Evolutionary conservation across 2,329 filamentous ascomycete genomes (phyloP).

Genomic region (Monosporascus sp.): DNA sequence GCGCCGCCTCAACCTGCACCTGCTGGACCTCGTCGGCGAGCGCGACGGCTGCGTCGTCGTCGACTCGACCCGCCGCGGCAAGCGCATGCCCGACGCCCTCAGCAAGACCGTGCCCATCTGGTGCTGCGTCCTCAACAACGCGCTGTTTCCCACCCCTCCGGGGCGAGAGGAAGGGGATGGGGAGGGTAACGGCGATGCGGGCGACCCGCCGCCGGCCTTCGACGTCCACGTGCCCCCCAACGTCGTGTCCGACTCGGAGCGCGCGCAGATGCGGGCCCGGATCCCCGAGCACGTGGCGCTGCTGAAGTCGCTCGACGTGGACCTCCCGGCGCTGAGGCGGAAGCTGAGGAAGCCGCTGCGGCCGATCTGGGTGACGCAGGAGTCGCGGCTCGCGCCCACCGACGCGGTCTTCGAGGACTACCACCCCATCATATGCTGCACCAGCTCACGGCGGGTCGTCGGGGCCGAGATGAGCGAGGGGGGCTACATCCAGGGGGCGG

Average conservation of each 20-base stretch:
- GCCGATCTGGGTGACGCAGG: conserved; percentile 75
- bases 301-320: conserved; percentile 53
- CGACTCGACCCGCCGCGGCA: conserved; percentile 88
- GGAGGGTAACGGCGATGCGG: conserved; percentile 1
- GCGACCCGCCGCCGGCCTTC: conserved; percentile 28
- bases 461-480: conserved; percentile 65
- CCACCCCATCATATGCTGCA: conserved; percentile 77
- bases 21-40: conserved; percentile 62
- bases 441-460: conserved; percentile 67
- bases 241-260: conserved; percentile 69
- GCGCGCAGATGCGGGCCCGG: conserved; percentile 67
- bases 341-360: conserved; percentile 67
- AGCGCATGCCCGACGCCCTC: conserved; percentile 90
- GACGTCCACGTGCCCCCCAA: conserved; percentile 65
- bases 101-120: conserved; percentile 93
- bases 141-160: conserved; percentile 60
- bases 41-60: conserved; percentile 79
- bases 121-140: conserved; percentile 79
- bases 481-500: conserved; percentile 89
- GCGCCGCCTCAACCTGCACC: conserved; percentile 75
- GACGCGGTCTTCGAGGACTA: conserved; percentile 48
- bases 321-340: conserved; percentile 47
- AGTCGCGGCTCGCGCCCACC: conserved; percentile 44
- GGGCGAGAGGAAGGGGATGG: conserved; percentile 1
- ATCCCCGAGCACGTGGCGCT: conserved; percentile 51